A percentile compares a stretch with the other conserved stretches of the same genome.
Evolutionary conservation across 345 rosid species (phyloP).

Genomic region (Eucalyptus regnans): DNA sequence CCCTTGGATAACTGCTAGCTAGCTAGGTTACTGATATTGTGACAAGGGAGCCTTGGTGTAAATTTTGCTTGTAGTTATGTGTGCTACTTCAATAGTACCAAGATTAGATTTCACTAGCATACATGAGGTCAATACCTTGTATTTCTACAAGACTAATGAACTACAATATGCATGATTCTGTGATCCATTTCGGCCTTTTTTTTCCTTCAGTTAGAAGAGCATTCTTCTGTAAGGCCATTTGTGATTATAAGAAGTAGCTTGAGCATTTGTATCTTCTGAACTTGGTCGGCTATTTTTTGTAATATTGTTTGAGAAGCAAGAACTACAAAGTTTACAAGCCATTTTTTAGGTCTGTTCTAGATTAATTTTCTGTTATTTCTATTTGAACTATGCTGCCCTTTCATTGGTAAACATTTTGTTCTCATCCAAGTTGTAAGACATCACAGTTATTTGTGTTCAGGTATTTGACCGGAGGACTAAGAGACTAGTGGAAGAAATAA

Average conservation of each 20-base stretch:
- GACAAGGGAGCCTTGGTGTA: not conserved
- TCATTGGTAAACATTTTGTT: not conserved
- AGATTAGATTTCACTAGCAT: not conserved
- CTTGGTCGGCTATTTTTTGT: not conserved
- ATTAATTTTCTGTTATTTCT: not conserved
- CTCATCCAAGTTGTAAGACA: not conserved
- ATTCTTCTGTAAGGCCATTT: not conserved
- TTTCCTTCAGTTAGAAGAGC: not conserved
- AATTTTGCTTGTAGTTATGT: not conserved
- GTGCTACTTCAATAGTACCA: not conserved
- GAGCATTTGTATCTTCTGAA: not conserved
- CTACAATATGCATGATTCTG: not conserved
- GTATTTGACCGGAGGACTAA: slow-evolving; percentile 73
- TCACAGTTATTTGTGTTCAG: slow-evolving; percentile 12
- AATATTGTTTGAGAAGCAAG: not conserved
- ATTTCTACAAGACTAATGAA: not conserved
- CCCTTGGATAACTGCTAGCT: not conserved
- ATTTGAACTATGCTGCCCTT: not conserved
- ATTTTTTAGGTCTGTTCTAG: not conserved
- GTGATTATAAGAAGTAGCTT: not conserved
- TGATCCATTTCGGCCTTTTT: not conserved
- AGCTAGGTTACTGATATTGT: not conserved
- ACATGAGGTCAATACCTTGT: not conserved
- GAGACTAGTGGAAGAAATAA: slow-evolving; percentile 87
- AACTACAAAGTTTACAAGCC: not conserved